Percentiles rank a stretch among this genome's conserved stretches.
phyloP scores from a whole-genome alignment of 768 basidiomycete genomes.

The Podaxis sp. region DNA sequence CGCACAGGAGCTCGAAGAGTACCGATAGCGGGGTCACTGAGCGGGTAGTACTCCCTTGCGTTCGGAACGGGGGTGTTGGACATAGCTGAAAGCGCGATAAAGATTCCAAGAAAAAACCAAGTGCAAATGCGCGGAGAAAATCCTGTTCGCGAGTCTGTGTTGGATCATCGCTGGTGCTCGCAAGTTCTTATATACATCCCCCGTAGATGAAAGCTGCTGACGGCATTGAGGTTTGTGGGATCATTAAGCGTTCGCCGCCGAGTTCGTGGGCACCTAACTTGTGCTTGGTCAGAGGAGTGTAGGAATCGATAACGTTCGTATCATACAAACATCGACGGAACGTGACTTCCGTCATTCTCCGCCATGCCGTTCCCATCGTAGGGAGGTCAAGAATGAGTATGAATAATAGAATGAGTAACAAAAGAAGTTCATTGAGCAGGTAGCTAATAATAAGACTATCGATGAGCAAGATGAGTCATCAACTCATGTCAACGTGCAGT shows the following conservation, averaged over 20 bases:
- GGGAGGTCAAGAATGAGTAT: background rate
- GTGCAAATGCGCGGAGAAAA: background rate
- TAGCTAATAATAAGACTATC: background rate
- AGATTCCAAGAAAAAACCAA: background rate
- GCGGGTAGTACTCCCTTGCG: conserved; percentile 54
- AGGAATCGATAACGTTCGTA: background rate
- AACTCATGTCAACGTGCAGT: background rate
- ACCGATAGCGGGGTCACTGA: conserved; percentile 60
- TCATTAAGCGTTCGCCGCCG: background rate
- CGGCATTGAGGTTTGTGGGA: background rate
- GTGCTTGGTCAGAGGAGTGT: background rate
- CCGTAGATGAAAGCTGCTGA: background rate
- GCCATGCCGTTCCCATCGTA: background rate
- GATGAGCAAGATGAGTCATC: background rate
- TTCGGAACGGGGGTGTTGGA: conserved; percentile 50
- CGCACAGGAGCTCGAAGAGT: conserved; percentile 22
- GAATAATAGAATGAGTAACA: background rate
- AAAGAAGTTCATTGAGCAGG: background rate
- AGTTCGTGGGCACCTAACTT: background rate
- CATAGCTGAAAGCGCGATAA: background rate
- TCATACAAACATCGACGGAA: background rate
- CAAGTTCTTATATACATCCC: background rate
- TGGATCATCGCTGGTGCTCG: background rate
- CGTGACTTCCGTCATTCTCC: background rate
- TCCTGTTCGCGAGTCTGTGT: background rate